Percentiles rank a stretch among this genome's conserved stretches.
Evolutionary conservation across 164 flowering plant genomes (phyloP).

Genomic region (Vitis rupestris): DNA sequence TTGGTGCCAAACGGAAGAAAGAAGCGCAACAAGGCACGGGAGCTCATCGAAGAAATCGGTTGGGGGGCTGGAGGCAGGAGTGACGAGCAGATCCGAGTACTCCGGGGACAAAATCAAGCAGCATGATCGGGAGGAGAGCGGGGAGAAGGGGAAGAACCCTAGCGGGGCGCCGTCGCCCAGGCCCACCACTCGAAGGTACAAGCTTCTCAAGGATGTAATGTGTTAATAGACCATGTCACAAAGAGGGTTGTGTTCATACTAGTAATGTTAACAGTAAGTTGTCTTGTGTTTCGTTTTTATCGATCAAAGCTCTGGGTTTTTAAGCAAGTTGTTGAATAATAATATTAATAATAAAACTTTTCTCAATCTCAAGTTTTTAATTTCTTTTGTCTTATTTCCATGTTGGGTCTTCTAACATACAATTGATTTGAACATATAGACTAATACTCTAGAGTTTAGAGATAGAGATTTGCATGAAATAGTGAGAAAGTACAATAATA

Average conservation of each 20-base stretch:
- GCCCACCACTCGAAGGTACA: constrained; percentile 75
- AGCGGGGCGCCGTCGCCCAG: constrained; percentile 67
- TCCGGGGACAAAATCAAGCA: constrained; percentile 47
- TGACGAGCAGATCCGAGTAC: constrained; percentile 36
- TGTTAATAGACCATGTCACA: constrained; percentile 33
- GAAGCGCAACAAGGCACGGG: constrained; percentile 27
- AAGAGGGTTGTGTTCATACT: neutral
- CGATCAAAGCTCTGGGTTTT: neutral
- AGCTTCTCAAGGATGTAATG: constrained; percentile 99
- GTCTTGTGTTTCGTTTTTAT: neutral
- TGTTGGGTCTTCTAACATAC: no score
- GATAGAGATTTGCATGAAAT: no score
- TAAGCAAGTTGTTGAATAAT: constrained; percentile 12
- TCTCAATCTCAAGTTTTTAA: constrained; percentile 5
- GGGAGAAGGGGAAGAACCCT: constrained; percentile 41
- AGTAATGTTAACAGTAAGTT: constrained; percentile 2
- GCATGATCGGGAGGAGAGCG: constrained; percentile 32
- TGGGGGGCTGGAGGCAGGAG: constrained; percentile 10
- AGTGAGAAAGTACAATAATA: no score
- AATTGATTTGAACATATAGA: no score
- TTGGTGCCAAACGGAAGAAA: constrained; percentile 85
- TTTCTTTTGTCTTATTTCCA: neutral
- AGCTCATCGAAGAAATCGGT: constrained; percentile 30
- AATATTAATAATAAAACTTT: constrained; percentile 12
- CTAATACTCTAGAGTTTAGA: no score